Evolutionary conservation across 495 filamentous ascomycete species (phyloP).

Genomic region (Poronia punctata): DNA sequence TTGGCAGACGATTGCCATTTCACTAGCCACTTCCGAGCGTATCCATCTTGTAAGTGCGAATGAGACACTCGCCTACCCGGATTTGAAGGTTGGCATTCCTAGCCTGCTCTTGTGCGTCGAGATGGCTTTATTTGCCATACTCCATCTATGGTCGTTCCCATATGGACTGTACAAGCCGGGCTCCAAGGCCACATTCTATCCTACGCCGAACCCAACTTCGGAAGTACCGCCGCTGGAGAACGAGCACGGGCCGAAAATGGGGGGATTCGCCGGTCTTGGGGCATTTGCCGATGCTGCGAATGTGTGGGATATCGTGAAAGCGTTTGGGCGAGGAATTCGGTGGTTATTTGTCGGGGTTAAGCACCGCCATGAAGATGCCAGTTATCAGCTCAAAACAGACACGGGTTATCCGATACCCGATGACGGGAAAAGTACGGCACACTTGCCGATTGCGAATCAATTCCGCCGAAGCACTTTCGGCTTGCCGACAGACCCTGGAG

Average conservation of each 20-base stretch:
- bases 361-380: slow-evolving; percentile 36
- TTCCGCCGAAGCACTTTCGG: slow-evolving; percentile 37
- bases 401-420: slow-evolving; percentile 24
- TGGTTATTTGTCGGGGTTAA: slow-evolving; percentile 75
- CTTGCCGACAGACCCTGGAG: slow-evolving; percentile 9
- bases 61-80: slow-evolving; percentile 55
- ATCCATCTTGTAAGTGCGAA: slow-evolving; percentile 55
- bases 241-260: slow-evolving; percentile 47
- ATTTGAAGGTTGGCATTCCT: slow-evolving; percentile 77
- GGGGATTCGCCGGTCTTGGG: slow-evolving; percentile 55
- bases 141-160: slow-evolving; percentile 81
- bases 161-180: slow-evolving; percentile 58
- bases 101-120: slow-evolving; percentile 75
- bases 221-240: slow-evolving; percentile 36
- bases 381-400: slow-evolving; percentile 34
- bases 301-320: slow-evolving; percentile 76
- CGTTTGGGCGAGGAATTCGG: slow-evolving; percentile 64
- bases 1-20: slow-evolving; percentile 76
- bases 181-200: slow-evolving; percentile 30
- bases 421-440: slow-evolving; percentile 26
- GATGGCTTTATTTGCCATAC: slow-evolving; percentile 73
- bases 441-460: slow-evolving; percentile 36
- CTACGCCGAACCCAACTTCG: slow-evolving; percentile 20
- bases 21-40: slow-evolving; percentile 53
- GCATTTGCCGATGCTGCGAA: slow-evolving; percentile 72